Evolutionary conservation across 768 basidiomycete genomes (phyloP).

Genomic region (Xerocomellus dryophilus): DNA sequence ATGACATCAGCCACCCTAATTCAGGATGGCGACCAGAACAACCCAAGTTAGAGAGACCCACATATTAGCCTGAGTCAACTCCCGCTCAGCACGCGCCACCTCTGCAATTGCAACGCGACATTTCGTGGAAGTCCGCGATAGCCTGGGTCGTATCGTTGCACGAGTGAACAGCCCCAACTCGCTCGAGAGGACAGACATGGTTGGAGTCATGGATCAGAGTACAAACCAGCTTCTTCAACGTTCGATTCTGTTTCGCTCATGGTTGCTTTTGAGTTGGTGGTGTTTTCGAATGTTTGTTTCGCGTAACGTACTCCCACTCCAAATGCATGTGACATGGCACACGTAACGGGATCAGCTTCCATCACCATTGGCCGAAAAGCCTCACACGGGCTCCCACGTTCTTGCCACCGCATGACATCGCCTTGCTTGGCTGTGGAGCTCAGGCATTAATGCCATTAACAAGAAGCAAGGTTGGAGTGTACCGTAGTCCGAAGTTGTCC

Average conservation of each 20-base stretch:
- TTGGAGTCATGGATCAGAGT: neutral
- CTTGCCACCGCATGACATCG: no score
- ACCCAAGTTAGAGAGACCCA: neutral
- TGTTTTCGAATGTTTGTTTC: neutral
- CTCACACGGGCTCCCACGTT: neutral
- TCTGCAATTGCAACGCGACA: neutral
- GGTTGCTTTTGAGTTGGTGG: neutral
- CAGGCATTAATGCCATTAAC: no score
- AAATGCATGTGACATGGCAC: no score
- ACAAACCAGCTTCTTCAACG: neutral
- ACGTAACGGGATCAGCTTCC: no score
- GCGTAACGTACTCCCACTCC: constrained; percentile 3
- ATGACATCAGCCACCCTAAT: constrained; percentile 25
- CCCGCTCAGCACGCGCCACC: neutral
- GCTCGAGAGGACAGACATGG: neutral
- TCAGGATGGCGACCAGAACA: neutral
- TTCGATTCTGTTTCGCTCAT: neutral
- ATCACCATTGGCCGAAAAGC: neutral
- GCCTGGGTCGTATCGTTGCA: neutral
- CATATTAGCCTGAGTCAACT: neutral
- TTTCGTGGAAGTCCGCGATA: neutral
- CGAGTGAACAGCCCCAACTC: neutral
- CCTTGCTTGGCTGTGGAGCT: no score
- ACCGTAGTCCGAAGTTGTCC: no score
- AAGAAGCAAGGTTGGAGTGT: no score